Conservation (phyloP, 2,329 filamentous ascomycete genomes). For the Apiospora koreana region DNA sequence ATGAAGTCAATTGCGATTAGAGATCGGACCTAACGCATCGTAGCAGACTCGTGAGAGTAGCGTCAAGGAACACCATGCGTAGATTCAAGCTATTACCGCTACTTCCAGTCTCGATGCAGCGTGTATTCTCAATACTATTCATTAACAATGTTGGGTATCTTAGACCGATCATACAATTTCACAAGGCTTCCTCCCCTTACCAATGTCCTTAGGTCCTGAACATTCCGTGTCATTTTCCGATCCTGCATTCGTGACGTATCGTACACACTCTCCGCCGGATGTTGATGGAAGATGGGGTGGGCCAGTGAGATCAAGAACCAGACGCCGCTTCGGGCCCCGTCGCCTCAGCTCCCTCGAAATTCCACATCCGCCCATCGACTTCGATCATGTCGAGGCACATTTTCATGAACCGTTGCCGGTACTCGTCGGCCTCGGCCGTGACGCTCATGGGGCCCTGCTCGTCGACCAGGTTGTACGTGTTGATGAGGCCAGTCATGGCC, state of each 20-base stretch:
- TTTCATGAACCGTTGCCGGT: constrained; percentile 54
- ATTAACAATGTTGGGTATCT: constrained; percentile 4
- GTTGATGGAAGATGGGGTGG: no score
- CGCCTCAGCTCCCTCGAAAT: not conserved
- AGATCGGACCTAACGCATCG: not conserved
- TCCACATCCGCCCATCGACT: constrained; percentile 21
- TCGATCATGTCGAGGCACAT: constrained; percentile 49
- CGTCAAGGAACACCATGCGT: not conserved
- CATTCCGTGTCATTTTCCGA: not conserved
- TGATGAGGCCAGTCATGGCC: constrained; percentile 66
- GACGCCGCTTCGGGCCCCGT: not conserved
- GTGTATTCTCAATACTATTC: not conserved
- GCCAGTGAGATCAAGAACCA: not conserved
- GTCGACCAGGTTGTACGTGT: constrained; percentile 63
- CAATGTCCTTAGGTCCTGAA: not conserved
- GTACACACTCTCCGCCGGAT: not conserved
- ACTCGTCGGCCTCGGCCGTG: constrained; percentile 69
- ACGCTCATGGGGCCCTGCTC: constrained; percentile 73
- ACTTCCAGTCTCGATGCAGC: not conserved
- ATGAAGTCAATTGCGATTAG: not conserved
- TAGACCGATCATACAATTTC: not conserved
- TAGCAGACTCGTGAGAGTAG: not conserved
- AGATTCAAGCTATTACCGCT: not conserved
- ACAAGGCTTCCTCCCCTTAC: not conserved
- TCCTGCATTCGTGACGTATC: not conserved